phyloP scores from a whole-genome alignment of 2,329 filamentous ascomycete genomes.

The Penicillium sp. region DNA sequence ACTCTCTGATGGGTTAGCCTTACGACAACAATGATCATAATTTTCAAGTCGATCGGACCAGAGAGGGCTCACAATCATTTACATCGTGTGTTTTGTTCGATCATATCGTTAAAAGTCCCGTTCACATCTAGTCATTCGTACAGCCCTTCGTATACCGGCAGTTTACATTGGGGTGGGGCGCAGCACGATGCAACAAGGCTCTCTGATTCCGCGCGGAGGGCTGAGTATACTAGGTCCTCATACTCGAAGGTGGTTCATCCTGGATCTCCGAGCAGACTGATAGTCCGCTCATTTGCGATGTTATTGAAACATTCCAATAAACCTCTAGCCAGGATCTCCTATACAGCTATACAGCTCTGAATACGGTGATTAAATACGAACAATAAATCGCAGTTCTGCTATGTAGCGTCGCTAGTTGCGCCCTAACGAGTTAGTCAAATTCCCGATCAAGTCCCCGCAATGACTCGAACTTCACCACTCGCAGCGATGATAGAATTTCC shows the following conservation, averaged over 20 bases:
- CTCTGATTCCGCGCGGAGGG: background rate
- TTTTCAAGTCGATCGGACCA: background rate
- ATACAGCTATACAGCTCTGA: too few relatives aligned
- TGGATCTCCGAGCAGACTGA: background rate
- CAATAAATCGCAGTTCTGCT: background rate
- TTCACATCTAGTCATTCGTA: too few relatives aligned
- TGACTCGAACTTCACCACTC: background rate
- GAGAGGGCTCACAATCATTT: background rate
- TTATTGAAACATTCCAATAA: background rate
- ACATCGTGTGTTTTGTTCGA: background rate
- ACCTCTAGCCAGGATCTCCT: too few relatives aligned
- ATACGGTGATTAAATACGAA: too few relatives aligned
- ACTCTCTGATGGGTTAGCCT: background rate
- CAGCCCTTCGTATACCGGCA: too few relatives aligned
- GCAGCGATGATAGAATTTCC: too few relatives aligned
- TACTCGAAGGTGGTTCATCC: background rate
- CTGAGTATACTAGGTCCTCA: background rate
- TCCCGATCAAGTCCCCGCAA: conserved; percentile 8
- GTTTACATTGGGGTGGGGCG: background rate
- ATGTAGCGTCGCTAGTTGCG: background rate
- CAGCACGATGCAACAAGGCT: background rate
- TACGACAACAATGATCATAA: too few relatives aligned
- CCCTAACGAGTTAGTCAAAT: background rate
- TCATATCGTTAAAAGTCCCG: too few relatives aligned
- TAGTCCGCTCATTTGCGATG: background rate